A percentile compares a stretch with the other conserved stretches of the same genome.
Conservation (phyloP, 1,139 yeast species). For the Yamadazyma conglobata region DNA sequence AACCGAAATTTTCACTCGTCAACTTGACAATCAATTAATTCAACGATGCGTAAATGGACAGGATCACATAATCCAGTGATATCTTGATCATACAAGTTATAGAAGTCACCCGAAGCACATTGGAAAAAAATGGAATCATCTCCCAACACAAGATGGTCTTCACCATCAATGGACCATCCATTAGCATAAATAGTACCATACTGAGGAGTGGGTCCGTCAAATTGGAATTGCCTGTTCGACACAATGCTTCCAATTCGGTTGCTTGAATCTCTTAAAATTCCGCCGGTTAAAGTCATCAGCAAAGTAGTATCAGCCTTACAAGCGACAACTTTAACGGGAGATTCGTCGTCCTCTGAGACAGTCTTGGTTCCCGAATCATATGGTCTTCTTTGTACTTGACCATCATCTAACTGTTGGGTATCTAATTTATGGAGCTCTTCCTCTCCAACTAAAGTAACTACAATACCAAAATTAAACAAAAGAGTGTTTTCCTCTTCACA, state of each 20-base stretch:
- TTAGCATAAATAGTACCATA: constrained; percentile 40
- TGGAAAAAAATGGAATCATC: constrained; percentile 33
- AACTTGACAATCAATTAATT: constrained; percentile 31
- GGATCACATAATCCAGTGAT: constrained; percentile 34
- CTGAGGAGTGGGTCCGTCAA: constrained; percentile 46
- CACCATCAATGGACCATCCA: constrained; percentile 40
- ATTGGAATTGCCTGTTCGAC: constrained; percentile 41
- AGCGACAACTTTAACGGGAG: constrained; percentile 24
- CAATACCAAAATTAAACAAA: constrained; percentile 34
- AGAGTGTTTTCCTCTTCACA: constrained; percentile 22
- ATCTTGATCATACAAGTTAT: constrained; percentile 34
- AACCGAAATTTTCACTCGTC: too few species aligned
- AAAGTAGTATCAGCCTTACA: constrained; percentile 32
- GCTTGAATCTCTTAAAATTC: constrained; percentile 33
- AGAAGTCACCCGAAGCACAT: constrained; percentile 44
- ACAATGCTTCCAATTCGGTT: constrained; percentile 43
- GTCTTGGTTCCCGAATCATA: neutral
- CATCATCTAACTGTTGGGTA: constrained; percentile 25
- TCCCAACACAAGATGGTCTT: constrained; percentile 39
- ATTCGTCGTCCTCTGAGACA: constrained; percentile 4
- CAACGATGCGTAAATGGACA: constrained; percentile 36
- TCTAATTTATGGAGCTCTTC: constrained; percentile 12
- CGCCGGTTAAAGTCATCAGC: constrained; percentile 28
- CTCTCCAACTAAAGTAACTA: constrained; percentile 26
- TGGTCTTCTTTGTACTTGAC: constrained; percentile 26